These are phyloP conservation scores for Sporothrix schenckii DNA, from an alignment of 2,329 filamentous ascomycete species.

Conservation along the genomic window DNA sequence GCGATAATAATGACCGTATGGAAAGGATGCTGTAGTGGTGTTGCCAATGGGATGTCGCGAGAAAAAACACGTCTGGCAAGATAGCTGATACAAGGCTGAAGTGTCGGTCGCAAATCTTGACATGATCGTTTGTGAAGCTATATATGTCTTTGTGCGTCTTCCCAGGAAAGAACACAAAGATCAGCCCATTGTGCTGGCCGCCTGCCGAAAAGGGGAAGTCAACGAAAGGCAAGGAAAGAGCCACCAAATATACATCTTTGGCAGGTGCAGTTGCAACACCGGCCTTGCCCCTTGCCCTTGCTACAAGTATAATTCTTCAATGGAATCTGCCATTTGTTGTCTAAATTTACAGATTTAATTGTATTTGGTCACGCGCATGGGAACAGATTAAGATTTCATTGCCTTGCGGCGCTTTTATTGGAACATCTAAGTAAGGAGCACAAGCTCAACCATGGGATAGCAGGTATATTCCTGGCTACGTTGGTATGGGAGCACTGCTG, in stretches of 20 bases:
- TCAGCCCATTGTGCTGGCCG: conserved; percentile 12
- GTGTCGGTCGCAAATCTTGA: neutral
- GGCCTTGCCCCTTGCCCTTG: neutral
- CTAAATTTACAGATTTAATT: neutral
- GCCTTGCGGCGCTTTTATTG: neutral
- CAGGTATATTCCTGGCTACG: neutral
- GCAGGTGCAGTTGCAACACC: neutral
- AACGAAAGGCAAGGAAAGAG: conserved; percentile 2
- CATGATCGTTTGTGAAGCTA: no score
- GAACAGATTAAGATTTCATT: neutral
- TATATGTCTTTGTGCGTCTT: neutral
- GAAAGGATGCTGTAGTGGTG: neutral
- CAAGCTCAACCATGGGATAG: neutral
- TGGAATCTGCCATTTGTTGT: neutral
- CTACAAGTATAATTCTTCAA: neutral
- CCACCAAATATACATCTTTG: neutral
- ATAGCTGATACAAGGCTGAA: neutral
- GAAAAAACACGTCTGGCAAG: neutral
- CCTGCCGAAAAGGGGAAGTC: neutral
- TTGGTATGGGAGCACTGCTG: neutral
- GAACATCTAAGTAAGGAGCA: neutral
- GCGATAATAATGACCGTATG: no score
- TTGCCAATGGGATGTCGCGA: neutral
- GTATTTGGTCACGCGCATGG: neutral
- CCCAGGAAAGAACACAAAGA: conserved; percentile 24